Percentiles rank a stretch among this genome's conserved stretches.
These are phyloP conservation scores for Mycena belliarum DNA, from an alignment of 768 basidiomycete species.

Conservation along the genomic window DNA sequence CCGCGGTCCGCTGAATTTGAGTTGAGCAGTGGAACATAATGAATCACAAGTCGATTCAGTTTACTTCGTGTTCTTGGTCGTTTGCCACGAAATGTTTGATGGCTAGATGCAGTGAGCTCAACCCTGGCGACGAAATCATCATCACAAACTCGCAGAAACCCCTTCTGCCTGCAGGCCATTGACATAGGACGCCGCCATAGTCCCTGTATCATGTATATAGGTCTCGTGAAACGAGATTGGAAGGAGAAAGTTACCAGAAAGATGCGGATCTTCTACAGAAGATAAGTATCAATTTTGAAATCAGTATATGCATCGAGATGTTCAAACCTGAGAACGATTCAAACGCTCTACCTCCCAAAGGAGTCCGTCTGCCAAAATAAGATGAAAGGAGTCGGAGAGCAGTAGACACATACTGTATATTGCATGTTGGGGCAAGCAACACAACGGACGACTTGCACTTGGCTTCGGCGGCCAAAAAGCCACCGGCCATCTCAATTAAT, in stretches of 20 bases:
- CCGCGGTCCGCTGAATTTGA: conserved; percentile 45
- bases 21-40: background rate
- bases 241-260: conserved; percentile 47
- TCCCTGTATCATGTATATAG: conserved; percentile 41
- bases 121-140: background rate
- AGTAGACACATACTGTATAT: conserved; percentile 36
- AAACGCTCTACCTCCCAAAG: conserved; percentile 55
- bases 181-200: conserved; percentile 64
- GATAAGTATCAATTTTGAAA: background rate
- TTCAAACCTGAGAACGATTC: conserved; percentile 62
- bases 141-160: conserved; percentile 53
- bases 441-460: conserved; percentile 65
- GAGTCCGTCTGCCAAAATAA: too few species aligned
- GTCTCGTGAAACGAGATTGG: background rate
- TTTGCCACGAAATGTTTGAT: conserved; percentile 78
- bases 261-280: conserved; percentile 61
- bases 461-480: conserved; percentile 63
- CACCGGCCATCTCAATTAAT: conserved; percentile 54
- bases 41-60: background rate
- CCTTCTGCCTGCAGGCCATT: conserved; percentile 67
- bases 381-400: too few species aligned
- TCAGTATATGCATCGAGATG: background rate
- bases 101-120: conserved; percentile 30
- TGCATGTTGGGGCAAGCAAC: conserved; percentile 73
- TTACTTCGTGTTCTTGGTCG: conserved; percentile 67